Percentiles rank a stretch among this genome's conserved stretches.
Conservation (phyloP, 306 rosid species). For the Begonia fuchsioides region DNA sequence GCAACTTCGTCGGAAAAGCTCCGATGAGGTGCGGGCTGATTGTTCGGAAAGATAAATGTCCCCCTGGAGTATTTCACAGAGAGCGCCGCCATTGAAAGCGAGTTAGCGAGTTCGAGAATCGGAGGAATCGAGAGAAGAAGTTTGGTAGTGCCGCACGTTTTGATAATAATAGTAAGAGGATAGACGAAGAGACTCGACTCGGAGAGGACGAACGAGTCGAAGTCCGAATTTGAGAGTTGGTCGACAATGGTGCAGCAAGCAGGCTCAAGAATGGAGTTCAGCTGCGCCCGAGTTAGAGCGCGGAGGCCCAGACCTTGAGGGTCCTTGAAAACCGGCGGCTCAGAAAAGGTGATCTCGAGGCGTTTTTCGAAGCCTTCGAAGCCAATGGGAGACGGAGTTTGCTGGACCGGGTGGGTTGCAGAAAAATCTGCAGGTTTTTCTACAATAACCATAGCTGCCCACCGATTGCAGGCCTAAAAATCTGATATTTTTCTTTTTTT, state of each 20-base stretch:
- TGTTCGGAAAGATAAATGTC: conserved; percentile 34
- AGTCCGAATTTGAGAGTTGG: conserved; percentile 23
- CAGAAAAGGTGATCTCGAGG: conserved; percentile 27
- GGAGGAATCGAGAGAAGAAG: conserved; percentile 29
- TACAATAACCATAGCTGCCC: conserved; percentile 4
- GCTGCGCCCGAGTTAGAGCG: conserved; percentile 26
- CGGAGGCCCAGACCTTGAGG: conserved; percentile 34
- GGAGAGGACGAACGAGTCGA: conserved; percentile 55
- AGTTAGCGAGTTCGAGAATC: conserved; percentile 23
- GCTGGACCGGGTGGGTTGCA: neutral
- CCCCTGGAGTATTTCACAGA: conserved; percentile 47
- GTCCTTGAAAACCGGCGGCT: conserved; percentile 22
- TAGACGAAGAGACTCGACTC: conserved; percentile 51
- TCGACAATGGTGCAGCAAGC: conserved; percentile 49
- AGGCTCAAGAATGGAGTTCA: conserved; percentile 34
- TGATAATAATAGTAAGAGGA: conserved; percentile 30
- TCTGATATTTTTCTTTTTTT: neutral
- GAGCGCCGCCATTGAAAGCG: conserved; percentile 21
- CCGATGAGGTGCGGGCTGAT: conserved; percentile 44
- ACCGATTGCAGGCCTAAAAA: conserved; percentile 2
- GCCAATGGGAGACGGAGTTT: conserved; percentile 27
- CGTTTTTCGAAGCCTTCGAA: conserved; percentile 64
- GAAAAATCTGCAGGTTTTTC: neutral
- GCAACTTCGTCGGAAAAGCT: conserved; percentile 39
- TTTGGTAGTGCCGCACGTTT: conserved; percentile 53